Base-by-base conservation (phyloP, 768 basidiomycete genomes). In the Russula sp. region DNA sequence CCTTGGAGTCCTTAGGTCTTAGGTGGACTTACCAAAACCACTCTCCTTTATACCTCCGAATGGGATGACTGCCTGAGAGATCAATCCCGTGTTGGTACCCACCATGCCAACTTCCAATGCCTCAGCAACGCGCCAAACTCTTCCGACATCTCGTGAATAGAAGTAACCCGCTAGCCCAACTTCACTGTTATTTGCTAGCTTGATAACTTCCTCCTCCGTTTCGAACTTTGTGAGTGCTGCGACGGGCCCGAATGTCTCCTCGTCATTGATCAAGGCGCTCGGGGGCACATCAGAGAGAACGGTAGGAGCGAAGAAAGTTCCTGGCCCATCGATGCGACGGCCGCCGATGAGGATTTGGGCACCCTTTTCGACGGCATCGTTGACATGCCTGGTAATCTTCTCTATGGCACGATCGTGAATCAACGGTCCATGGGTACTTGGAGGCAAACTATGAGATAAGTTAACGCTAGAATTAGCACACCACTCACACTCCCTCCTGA, bases 241-340 rank as follows among this genome's bases (percentile, higher is more conserved):
- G 44, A 96, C 74, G 0, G 93, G 95, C 0, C 96, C 97, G 70
- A 99, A 99, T 0, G 97, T 98, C 79, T 99, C 97, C 73, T 98
- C 97, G 10, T 70, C 71, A 69, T 84, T 81, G 69, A 96, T 71
- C 40, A 81, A 75, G 10, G 92, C 89, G 32, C 80, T 77, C 22
- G 75, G 42, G 0, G 90, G 82, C 13, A 98, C 95, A 66, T 98
- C 91, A 5, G 84, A 82, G 32, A 99, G 84, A 51, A 99, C 84
- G 2, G 97, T 98, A 1, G 95, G 95, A 18, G 81, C 75, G 77
- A 87, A 95, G 82, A 94, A 95, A 54, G 82, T 77, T 32, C 81
- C 82, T 3, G 77, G 74, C 64, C 80, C 78, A 51, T 82, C 78
- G 48, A 86, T 70, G 32, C 81, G 74, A 72, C 88, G 87, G 6